phyloP scores from a whole-genome alignment of 768 basidiomycete species.

The Udeniomyces megalosporus region DNA sequence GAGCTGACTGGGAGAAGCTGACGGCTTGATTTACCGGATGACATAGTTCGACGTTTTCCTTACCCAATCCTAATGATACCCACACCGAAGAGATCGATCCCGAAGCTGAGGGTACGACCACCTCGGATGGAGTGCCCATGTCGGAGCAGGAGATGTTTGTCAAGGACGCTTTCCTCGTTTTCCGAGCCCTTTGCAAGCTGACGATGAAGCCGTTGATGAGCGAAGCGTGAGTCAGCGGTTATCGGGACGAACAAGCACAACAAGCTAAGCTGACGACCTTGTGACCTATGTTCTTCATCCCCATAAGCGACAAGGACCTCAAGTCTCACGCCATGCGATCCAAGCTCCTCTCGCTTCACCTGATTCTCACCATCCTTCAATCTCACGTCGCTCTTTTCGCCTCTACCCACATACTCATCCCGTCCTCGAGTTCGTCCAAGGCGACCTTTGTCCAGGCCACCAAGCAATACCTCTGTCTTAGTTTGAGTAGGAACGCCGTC shows the following conservation, averaged over 20 bases:
- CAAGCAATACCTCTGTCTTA: constrained; percentile 88
- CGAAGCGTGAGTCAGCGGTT: constrained; percentile 73
- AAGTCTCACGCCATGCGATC: constrained; percentile 96
- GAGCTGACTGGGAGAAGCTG: too few relatives aligned
- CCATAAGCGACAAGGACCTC: constrained; percentile 69
- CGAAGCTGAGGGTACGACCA: neutral
- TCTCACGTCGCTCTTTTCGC: constrained; percentile 81
- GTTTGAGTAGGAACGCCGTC: constrained; percentile 84
- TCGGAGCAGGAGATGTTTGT: constrained; percentile 72
- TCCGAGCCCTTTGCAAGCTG: constrained; percentile 88
- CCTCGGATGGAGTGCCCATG: constrained; percentile 17
- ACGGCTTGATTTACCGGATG: too few relatives aligned
- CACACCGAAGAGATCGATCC: neutral
- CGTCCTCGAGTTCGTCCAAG: constrained; percentile 74
- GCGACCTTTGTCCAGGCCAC: constrained; percentile 84
- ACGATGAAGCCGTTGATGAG: constrained; percentile 92
- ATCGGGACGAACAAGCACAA: too few relatives aligned
- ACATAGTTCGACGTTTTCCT: constrained; percentile 20
- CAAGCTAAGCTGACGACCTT: too few relatives aligned
- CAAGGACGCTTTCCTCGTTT: constrained; percentile 96
- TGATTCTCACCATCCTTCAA: constrained; percentile 79
- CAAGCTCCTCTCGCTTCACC: constrained; percentile 81
- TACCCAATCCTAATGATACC: constrained; percentile 28
- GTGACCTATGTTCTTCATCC: constrained; percentile 14
- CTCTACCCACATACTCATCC: constrained; percentile 74